Evolutionary conservation across 257 asterid species (phyloP), one percentile per base, ranked within the genome.

Genomic region (Solanum pennellii): DNA sequence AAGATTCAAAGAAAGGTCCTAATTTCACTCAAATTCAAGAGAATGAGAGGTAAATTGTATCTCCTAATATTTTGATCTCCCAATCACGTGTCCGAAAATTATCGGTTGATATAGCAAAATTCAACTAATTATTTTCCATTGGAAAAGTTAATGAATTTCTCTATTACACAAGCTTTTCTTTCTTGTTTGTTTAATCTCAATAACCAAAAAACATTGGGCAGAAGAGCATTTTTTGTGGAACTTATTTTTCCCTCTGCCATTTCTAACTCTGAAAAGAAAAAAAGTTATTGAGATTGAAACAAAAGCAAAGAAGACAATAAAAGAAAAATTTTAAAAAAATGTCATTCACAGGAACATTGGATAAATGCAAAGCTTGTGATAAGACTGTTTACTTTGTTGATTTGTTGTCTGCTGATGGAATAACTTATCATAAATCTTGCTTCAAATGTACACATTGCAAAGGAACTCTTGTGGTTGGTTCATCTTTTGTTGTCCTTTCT

Each of bases 321-420:
- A 23, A 18, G 2, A 49, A 49, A 49, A 14, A 5, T 2, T 37
- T 5, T 5, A 1, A 85, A 71, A 73, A 13, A 86, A 88, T 88
- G 90, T 56, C 88, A 69, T 88, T 88, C 65, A 85, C 88, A 60
- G 90, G 90, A 72, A 88, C 90, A 13, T 72, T 85, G 74, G 91
- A 92, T 87, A 94, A 94, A 93, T 94, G 96, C 92, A 91, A 87
- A 31, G 92, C 91, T 31, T 94, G 96, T 74, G 95, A 94, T 11
- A 92, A 93, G 88, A 92, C 94, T 5, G 96, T 94, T 29, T 91
- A 94, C 87, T 85, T 89, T 15, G 93, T 87, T 1, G 96, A 94
- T 88, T 92, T 94, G 94, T 45, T 93, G 83, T 89, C 94, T 15
- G 94, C 94, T 23, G 95, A 94, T 89, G 95, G 95, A 86, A 82